Evolutionary conservation across 164 flowering plant genomes (phyloP).

Genomic region (Magnolia officinalis): DNA sequence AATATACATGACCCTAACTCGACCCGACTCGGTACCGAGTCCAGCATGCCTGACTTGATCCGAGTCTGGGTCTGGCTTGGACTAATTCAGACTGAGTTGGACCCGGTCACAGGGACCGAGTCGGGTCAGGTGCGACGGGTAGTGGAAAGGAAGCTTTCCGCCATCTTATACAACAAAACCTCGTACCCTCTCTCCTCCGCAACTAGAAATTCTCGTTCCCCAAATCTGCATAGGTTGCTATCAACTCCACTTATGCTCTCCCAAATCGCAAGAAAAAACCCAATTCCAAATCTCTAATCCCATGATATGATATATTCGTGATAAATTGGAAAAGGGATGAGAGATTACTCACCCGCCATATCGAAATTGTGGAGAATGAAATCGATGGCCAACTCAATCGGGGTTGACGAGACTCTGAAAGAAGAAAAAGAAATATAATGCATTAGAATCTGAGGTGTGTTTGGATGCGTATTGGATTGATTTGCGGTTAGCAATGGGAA

Average conservation of each 20-base stretch:
- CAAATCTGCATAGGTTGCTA: constrained; percentile 70
- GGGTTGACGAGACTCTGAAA: constrained; percentile 60
- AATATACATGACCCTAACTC: too few species aligned
- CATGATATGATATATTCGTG: background rate
- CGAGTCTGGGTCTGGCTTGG: too few species aligned
- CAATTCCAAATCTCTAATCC: background rate
- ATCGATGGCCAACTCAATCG: constrained; percentile 93
- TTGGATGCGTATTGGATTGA: background rate
- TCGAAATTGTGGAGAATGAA: constrained; percentile 93
- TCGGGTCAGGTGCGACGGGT: background rate
- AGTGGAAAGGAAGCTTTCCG: constrained; percentile 59
- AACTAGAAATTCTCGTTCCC: constrained; percentile 75
- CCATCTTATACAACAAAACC: constrained; percentile 65
- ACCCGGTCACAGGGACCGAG: too few species aligned
- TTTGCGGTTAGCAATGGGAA: background rate
- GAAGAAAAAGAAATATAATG: background rate
- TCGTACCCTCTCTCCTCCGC: constrained; percentile 95
- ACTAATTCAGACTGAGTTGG: too few species aligned
- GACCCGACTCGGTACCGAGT: too few species aligned
- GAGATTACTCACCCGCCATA: constrained; percentile 68
- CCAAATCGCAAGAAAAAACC: background rate
- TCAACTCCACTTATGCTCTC: constrained; percentile 81
- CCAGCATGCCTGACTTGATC: too few species aligned
- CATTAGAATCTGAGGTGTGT: background rate
- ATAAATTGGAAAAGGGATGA: background rate